phyloP scores from a whole-genome alignment of 2,329 filamentous ascomycete species.

The Westerdykella aurantiaca region DNA sequence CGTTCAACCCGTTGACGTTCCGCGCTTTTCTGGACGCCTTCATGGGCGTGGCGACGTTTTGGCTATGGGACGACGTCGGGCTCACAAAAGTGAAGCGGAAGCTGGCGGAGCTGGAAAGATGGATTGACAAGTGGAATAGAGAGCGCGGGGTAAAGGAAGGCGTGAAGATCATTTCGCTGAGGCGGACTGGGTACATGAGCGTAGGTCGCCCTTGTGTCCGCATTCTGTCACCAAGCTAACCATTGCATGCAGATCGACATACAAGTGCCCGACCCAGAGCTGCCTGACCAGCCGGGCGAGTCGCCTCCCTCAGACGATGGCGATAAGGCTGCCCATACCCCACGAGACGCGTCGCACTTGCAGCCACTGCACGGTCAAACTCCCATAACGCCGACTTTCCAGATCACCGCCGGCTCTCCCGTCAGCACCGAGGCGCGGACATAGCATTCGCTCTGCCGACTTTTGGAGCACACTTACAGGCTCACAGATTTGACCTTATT shows the following conservation, averaged over 20 bases:
- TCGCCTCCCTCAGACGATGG: too few relatives aligned
- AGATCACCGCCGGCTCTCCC: conserved; percentile 24
- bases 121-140: conserved; percentile 82
- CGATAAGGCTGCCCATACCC: conserved; percentile 8
- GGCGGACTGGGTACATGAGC: conserved; percentile 82
- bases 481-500: conserved; percentile 23
- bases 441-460: conserved; percentile 53
- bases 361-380: conserved; percentile 12
- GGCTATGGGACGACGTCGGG: conserved; percentile 90
- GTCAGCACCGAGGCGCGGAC: conserved; percentile 38
- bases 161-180: conserved; percentile 70
- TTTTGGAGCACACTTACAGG: conserved; percentile 45
- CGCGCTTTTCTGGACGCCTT: conserved; percentile 75
- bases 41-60: conserved; percentile 78
- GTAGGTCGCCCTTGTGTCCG: conserved; percentile 43
- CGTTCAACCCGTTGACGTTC: conserved; percentile 71
- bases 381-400: conserved; percentile 24
- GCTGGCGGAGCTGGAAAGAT: conserved; percentile 65
- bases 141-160: conserved; percentile 55
- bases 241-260: conserved; percentile 59
- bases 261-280: conserved; percentile 72
- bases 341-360: conserved; percentile 14
- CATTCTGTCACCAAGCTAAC: background rate
- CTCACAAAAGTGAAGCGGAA: conserved; percentile 68
- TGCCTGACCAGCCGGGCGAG: conserved; percentile 26